A percentile compares a stretch with the other conserved stretches of the same genome.
These are phyloP conservation scores for Pelargonium australe DNA, from an alignment of 441 rosid genomes.

Conservation along the genomic window DNA sequence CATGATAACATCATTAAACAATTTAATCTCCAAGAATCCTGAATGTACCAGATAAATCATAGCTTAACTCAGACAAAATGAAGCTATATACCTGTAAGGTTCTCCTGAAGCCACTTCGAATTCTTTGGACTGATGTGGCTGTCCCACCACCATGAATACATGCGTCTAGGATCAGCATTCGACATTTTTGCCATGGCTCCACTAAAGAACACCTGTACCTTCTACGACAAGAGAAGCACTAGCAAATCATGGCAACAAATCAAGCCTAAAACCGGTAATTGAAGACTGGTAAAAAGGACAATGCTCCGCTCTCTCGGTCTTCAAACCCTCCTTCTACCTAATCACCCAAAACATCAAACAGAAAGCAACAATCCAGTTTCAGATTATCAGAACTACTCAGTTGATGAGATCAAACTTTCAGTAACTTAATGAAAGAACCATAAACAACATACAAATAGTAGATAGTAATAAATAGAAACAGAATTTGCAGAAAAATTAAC, in stretches of 20 bases:
- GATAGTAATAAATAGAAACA: too few species aligned
- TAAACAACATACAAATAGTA: too few species aligned
- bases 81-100: neutral
- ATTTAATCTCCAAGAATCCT: too few species aligned
- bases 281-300: neutral
- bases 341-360: slow-evolving; percentile 6
- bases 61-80: too few species aligned
- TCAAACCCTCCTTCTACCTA: neutral
- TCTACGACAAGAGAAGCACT: neutral
- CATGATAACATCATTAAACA: too few species aligned
- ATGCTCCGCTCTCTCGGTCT: neutral
- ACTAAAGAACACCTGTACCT: neutral
- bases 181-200: neutral
- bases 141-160: slow-evolving; percentile 9
- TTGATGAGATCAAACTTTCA: neutral
- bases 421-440: too few species aligned
- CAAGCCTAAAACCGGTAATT: neutral
- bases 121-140: slow-evolving; percentile 5
- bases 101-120: slow-evolving; percentile 6
- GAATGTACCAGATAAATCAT: too few species aligned
- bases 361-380: neutral
- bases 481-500: too few species aligned
- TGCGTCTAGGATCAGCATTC: slow-evolving; percentile 1
- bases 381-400: neutral
- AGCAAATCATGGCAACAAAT: neutral